Base-by-base conservation (phyloP, 345 rosid species). In the Diplotaxis tenuifolia region DNA sequence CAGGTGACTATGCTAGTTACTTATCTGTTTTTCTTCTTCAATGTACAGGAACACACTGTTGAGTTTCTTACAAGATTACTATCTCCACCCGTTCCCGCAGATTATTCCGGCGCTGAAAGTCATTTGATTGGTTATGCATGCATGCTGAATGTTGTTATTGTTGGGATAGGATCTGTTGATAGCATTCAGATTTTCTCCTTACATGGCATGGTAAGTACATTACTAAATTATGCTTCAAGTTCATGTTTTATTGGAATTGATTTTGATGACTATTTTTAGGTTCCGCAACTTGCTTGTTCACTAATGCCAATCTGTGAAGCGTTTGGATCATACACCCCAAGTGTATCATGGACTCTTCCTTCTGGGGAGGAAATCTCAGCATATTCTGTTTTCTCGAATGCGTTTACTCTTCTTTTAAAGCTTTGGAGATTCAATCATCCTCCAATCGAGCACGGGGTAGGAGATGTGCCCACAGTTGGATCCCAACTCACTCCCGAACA, bases 301-400 rank as follows among this genome's bases (percentile, higher is more conserved):
- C 77, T 95, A 84, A 90, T 90, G 94, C 96, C 94, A 22, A 86
- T 95, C 65, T 95, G 99, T 66, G 99, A 95, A 84, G 92, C 84
- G 73, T 95, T 92, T 67, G 98, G 99, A 60, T 90, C 99, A 1
- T 83, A 84, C 82, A 80, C 86, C 60, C 96, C 96, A 15, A 77
- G 84, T 74, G 76, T 82, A 71, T 83, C 96, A 12, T 89, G 98
- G 92, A 79, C 82, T 63, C 97, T 92, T 49, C 82, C 93, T 57
- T 71, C 90, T 0, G 96, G 93, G 56, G 93, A 90, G 74, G 83
- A 87, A 81, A 70, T 92, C 67, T 86, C 94, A 62, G 88, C 92
- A 8, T 91, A 92, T 76, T 87, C 88, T 12, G 91, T 95, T 56
- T 95, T 92, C 79, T 95, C 98, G 16, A 92, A 82, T 82, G 98